Evolutionary conservation across 345 rosid species (phyloP).

Genomic region (Eutrema japonicum): DNA sequence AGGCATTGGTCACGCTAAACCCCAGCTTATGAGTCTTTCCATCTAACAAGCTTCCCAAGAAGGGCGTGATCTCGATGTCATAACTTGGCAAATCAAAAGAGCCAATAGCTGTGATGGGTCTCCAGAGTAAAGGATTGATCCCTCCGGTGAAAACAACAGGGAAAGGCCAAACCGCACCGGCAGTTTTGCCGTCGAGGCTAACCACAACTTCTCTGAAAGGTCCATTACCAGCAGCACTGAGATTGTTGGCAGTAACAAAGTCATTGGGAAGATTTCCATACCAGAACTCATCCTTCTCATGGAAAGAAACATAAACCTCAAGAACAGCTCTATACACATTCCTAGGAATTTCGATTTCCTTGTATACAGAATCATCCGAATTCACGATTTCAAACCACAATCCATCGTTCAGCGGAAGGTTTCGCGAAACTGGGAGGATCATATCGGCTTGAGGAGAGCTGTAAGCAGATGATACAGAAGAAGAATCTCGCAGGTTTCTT

Average conservation of each 20-base stretch:
- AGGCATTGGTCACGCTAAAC: slow-evolving; percentile 74
- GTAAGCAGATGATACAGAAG: slow-evolving; percentile 37
- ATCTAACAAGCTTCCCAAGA: slow-evolving; percentile 71
- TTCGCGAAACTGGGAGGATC: slow-evolving; percentile 77
- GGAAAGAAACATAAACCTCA: slow-evolving; percentile 92
- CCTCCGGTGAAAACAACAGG: slow-evolving; percentile 91
- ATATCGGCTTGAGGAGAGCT: slow-evolving; percentile 61
- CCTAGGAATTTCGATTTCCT: slow-evolving; percentile 65
- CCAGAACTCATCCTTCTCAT: slow-evolving; percentile 95
- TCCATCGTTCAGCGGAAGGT: slow-evolving; percentile 70
- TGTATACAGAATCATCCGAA: slow-evolving; percentile 46
- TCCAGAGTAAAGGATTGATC: slow-evolving; percentile 81
- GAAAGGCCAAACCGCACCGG: slow-evolving; percentile 89
- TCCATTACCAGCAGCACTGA: slow-evolving; percentile 71
- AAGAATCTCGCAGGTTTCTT: slow-evolving; percentile 9
- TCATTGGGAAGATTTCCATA: slow-evolving; percentile 71
- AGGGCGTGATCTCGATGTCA: slow-evolving; percentile 76
- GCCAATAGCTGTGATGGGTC: slow-evolving; percentile 77
- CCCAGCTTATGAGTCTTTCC: slow-evolving; percentile 63
- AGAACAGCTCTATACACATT: slow-evolving; percentile 87
- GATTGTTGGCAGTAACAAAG: slow-evolving; percentile 62
- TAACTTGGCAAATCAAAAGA: slow-evolving; percentile 89
- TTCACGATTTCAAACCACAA: slow-evolving; percentile 82
- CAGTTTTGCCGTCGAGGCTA: slow-evolving; percentile 63
- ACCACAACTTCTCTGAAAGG: slow-evolving; percentile 91